A percentile compares a stretch with the other conserved stretches of the same genome.
phyloP scores from a whole-genome alignment of 495 filamentous ascomycete genomes.

The Penicillium verhagenii region DNA sequence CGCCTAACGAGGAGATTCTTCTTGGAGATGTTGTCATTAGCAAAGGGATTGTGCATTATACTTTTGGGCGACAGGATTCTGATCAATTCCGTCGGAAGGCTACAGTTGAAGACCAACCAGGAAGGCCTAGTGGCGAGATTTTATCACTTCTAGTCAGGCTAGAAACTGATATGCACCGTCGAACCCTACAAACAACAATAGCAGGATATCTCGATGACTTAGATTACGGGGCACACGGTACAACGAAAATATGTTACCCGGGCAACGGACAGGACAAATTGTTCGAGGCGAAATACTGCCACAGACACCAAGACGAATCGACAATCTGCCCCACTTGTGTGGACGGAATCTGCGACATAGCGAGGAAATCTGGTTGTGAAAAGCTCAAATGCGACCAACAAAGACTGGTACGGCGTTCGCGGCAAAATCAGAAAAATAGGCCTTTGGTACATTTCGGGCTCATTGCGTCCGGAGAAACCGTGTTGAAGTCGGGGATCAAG shows the following conservation, averaged over 20 bases:
- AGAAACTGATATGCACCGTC: background rate
- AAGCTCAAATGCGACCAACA: background rate
- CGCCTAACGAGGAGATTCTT: constrained; percentile 20
- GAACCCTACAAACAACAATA: background rate
- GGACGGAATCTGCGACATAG: background rate
- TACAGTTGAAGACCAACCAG: constrained; percentile 26
- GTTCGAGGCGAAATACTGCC: background rate
- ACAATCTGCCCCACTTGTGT: background rate
- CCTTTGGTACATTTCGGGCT: background rate
- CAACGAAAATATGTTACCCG: background rate
- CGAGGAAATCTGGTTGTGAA: background rate
- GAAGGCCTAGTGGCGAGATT: constrained; percentile 8
- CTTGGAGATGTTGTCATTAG: constrained; percentile 50
- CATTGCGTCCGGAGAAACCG: constrained; percentile 23
- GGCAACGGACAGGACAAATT: background rate
- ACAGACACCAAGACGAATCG: background rate
- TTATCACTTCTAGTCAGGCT: background rate
- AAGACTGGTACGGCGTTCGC: background rate
- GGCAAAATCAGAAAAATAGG: background rate
- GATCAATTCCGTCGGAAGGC: constrained; percentile 26
- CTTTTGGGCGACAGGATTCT: constrained; percentile 34
- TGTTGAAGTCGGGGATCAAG: constrained; percentile 29
- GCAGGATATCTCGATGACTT: background rate
- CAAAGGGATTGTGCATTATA: constrained; percentile 36
- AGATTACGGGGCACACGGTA: background rate